These are phyloP conservation scores for Apiotrichum veenhuisii DNA, from an alignment of 1,284 basidiomycete genomes.

Conservation along the genomic window DNA sequence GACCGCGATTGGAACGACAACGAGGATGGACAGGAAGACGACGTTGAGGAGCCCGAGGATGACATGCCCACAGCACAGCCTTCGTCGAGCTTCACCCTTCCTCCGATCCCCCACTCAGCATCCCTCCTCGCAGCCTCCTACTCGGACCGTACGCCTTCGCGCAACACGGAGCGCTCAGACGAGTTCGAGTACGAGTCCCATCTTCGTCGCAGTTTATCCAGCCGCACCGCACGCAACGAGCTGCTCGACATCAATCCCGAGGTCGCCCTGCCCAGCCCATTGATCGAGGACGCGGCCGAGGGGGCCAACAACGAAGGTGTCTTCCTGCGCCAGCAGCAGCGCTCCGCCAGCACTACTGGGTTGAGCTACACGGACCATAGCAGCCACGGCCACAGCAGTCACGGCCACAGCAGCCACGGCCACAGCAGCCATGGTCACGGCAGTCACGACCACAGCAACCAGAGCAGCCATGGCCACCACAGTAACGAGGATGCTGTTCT, in stretches of 20 bases:
- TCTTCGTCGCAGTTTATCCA: constrained; percentile 38
- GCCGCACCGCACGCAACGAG: constrained; percentile 36
- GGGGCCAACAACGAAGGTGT: not conserved
- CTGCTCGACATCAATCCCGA: constrained; percentile 5
- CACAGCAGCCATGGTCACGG: not conserved
- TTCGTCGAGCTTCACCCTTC: not conserved
- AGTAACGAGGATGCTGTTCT: constrained; percentile 1
- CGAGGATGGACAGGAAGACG: not conserved
- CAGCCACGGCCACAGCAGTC: not conserved
- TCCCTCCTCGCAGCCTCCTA: not conserved
- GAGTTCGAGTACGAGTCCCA: constrained; percentile 47
- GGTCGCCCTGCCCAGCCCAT: constrained; percentile 5
- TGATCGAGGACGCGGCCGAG: constrained; percentile 7
- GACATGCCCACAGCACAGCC: no score
- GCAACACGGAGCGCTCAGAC: constrained; percentile 35
- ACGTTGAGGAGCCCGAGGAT: not conserved
- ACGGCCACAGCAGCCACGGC: not conserved
- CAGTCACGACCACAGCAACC: not conserved
- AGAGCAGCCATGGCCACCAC: not conserved
- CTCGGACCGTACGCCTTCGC: constrained; percentile 33
- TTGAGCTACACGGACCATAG: not conserved
- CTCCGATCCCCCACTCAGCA: not conserved
- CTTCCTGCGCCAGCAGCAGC: constrained; percentile 2
- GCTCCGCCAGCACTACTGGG: not conserved
- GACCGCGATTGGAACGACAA: not conserved